phyloP scores from a whole-genome alignment of 2,329 filamentous ascomycete genomes.

The Verticillium nubilum region DNA sequence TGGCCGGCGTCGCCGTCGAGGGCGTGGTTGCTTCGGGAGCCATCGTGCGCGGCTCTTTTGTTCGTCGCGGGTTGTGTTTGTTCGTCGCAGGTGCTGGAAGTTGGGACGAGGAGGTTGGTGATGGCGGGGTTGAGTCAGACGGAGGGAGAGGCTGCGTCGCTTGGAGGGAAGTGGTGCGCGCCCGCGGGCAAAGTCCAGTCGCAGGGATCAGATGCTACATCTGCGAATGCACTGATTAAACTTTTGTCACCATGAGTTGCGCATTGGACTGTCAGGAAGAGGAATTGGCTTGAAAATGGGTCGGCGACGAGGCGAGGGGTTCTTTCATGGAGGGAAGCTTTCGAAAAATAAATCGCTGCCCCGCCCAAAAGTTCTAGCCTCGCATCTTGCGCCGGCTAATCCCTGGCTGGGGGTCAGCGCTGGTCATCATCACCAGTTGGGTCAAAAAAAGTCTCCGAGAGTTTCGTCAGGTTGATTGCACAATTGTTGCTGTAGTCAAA shows the following conservation, averaged over 20 bases:
- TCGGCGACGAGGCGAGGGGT: slow-evolving; percentile 12
- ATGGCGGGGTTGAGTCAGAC: slow-evolving; percentile 1
- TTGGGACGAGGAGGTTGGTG: background rate
- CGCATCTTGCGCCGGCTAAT: background rate
- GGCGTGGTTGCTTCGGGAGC: slow-evolving; percentile 9
- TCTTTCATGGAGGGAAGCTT: slow-evolving; percentile 3
- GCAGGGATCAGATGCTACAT: slow-evolving; percentile 1
- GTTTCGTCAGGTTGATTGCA: no score
- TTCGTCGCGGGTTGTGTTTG: background rate
- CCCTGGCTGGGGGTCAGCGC: background rate
- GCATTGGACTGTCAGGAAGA: background rate
- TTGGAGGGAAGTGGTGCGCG: background rate
- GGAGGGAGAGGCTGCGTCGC: background rate
- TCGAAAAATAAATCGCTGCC: slow-evolving; percentile 4
- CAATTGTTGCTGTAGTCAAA: no score
- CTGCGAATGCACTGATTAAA: background rate
- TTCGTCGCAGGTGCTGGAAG: background rate
- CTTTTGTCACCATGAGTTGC: background rate
- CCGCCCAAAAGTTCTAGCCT: slow-evolving; percentile 2
- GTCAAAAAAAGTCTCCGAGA: background rate
- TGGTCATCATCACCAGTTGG: background rate
- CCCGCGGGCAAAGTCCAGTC: background rate
- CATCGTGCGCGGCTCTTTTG: background rate
- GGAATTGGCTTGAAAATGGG: slow-evolving; percentile 6
- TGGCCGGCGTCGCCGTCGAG: slow-evolving; percentile 3